Percentiles rank a stretch among this genome's conserved stretches.
Conservation (phyloP, 2,329 filamentous ascomycete genomes). For the Chaetomiaceae sp. region DNA sequence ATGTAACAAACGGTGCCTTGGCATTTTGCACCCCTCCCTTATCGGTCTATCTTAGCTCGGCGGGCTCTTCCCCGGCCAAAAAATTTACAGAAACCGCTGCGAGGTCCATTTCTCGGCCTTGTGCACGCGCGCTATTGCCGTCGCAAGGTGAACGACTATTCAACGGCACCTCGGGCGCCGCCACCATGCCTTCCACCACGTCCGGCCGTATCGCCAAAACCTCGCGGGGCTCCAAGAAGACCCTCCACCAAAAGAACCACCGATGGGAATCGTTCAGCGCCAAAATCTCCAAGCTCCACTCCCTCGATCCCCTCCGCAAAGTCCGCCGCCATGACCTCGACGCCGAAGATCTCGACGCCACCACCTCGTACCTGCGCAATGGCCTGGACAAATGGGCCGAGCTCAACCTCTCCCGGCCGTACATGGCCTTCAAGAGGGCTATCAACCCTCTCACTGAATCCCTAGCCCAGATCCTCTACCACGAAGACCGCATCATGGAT, state of each 20-base stretch:
- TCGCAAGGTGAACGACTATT: constrained; percentile 6
- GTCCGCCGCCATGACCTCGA: constrained; percentile 82
- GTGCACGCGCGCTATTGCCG: constrained; percentile 4
- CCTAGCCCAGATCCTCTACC: constrained; percentile 85
- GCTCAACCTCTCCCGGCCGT: constrained; percentile 80
- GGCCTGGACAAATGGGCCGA: constrained; percentile 86
- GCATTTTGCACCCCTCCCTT: constrained; percentile 18
- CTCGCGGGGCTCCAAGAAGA: constrained; percentile 65
- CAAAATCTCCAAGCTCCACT: constrained; percentile 84
- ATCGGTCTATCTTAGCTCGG: constrained; percentile 27
- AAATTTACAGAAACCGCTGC: constrained; percentile 21
- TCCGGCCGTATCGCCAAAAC: constrained; percentile 66
- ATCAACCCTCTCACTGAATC: constrained; percentile 79
- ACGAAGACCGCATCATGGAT: constrained; percentile 80
- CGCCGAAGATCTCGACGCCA: constrained; percentile 67
- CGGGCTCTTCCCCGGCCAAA: constrained; percentile 22
- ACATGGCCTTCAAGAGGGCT: constrained; percentile 71
- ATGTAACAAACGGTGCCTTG: constrained; percentile 7
- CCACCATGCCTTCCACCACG: constrained; percentile 57
- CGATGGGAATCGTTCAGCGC: constrained; percentile 87
- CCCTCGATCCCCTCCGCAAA: constrained; percentile 84
- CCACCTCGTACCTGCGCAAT: constrained; percentile 81
- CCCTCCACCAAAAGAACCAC: constrained; percentile 74
- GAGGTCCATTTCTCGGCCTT: neutral
- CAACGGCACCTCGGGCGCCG: constrained; percentile 22